phyloP scores from a whole-genome alignment of 73 alveolate species.

The Durusdinium trenchii region DNA sequence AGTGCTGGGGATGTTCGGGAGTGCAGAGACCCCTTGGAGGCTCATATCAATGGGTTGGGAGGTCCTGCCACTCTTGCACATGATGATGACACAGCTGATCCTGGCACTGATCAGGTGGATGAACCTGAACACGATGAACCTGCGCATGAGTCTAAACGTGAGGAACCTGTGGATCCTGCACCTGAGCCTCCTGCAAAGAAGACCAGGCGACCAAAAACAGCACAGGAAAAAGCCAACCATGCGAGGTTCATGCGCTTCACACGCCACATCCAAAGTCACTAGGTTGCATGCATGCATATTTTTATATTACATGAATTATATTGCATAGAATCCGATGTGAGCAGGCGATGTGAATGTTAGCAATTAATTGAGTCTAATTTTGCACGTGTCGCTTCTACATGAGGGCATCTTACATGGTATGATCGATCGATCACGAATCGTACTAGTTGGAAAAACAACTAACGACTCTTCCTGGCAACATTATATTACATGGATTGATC shows the following conservation, averaged over 20 bases:
- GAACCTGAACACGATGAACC: too few relatives aligned
- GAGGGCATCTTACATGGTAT: not conserved
- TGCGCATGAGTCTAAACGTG: too few relatives aligned
- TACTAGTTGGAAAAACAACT: not conserved
- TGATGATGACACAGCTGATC: too few relatives aligned
- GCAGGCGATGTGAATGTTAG: not conserved
- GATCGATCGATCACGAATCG: not conserved
- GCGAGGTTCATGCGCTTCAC: constrained; percentile 32
- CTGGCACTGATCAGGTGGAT: too few relatives aligned
- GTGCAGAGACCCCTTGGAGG: too few relatives aligned
- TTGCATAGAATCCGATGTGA: not conserved
- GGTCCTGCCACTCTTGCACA: too few relatives aligned
- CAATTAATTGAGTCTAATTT: not conserved
- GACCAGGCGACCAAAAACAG: not conserved
- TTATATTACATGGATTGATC: not conserved
- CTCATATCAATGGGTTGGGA: too few relatives aligned
- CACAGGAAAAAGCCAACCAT: not conserved
- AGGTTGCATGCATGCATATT: not conserved
- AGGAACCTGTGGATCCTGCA: too few relatives aligned
- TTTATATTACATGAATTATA: not conserved
- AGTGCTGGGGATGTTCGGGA: too few relatives aligned
- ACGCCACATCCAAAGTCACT: constrained; percentile 17
- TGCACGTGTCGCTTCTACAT: not conserved
- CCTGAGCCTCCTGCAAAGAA: not conserved
- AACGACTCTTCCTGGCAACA: too few relatives aligned